phyloP scores from a whole-genome alignment of 495 filamentous ascomycete genomes.

The Aspergillus incahuasiensis region DNA sequence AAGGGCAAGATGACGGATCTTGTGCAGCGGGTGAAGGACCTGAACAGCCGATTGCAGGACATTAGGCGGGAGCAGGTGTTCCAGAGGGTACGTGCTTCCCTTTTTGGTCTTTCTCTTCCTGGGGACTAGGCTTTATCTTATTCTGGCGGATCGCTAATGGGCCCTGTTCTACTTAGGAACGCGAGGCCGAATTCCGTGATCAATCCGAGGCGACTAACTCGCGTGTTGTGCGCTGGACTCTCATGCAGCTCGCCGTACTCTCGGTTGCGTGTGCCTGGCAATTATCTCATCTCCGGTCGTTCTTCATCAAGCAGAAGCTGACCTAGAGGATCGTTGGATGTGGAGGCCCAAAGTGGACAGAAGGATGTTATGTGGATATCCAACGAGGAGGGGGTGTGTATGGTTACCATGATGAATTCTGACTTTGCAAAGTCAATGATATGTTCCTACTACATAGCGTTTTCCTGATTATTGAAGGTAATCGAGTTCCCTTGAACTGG shows the following conservation, averaged over 20 bases:
- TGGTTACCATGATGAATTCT: constrained; percentile 1
- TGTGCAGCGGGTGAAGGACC: constrained; percentile 80
- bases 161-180: constrained; percentile 59
- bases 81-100: constrained; percentile 68
- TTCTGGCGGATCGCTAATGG: background rate
- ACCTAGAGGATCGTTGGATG: constrained; percentile 41
- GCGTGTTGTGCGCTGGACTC: constrained; percentile 88
- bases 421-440: constrained; percentile 9
- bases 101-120: background rate
- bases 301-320: constrained; percentile 99
- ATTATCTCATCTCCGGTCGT: constrained; percentile 85
- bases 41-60: constrained; percentile 84
- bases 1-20: constrained; percentile 92
- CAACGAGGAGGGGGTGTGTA: background rate
- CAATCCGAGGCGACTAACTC: constrained; percentile 92
- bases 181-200: constrained; percentile 96
- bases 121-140: background rate
- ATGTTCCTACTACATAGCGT: constrained; percentile 9
- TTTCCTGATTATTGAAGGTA: constrained; percentile 8
- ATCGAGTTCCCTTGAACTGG: background rate
- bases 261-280: constrained; percentile 95
- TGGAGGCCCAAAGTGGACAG: background rate
- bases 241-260: constrained; percentile 85
- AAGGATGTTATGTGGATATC: background rate
- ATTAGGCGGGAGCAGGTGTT: constrained; percentile 93